These are phyloP conservation scores for Cryphonectria carpinicola DNA, from an alignment of 2,329 filamentous ascomycete species.

Conservation along the genomic window DNA sequence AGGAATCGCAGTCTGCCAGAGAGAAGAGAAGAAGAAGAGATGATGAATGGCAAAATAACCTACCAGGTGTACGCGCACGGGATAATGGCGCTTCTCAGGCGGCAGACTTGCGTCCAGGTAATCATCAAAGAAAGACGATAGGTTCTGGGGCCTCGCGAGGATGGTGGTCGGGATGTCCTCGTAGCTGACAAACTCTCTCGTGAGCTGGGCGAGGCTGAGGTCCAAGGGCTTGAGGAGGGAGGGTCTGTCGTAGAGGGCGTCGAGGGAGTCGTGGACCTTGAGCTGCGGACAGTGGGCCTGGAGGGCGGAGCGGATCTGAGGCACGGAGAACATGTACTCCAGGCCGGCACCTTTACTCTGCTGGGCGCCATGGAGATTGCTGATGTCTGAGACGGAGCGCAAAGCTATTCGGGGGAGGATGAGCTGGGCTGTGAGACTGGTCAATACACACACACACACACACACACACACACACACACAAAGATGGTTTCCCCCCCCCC, in stretches of 20 bases:
- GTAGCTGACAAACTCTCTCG: slow-evolving; percentile 29
- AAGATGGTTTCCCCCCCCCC: too few species aligned
- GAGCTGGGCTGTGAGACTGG: slow-evolving; percentile 39
- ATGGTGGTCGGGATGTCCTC: slow-evolving; percentile 31
- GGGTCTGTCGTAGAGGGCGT: slow-evolving; percentile 41
- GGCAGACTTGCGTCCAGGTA: slow-evolving; percentile 36
- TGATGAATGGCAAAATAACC: not conserved
- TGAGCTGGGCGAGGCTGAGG: slow-evolving; percentile 34
- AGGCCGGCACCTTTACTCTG: slow-evolving; percentile 37
- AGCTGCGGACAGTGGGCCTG: slow-evolving; percentile 42
- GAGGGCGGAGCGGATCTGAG: slow-evolving; percentile 38
- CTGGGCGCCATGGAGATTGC: slow-evolving; percentile 33
- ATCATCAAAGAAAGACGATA: slow-evolving; percentile 33
- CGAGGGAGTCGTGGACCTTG: slow-evolving; percentile 39
- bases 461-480: not conserved
- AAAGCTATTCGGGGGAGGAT: slow-evolving; percentile 43
- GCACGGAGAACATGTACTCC: slow-evolving; percentile 42
- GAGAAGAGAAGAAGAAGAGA: not conserved
- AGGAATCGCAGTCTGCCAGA: too few species aligned
- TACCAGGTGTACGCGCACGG: slow-evolving; percentile 40
- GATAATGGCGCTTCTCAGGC: slow-evolving; percentile 36
- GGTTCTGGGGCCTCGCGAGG: slow-evolving; percentile 32
- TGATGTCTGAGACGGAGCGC: slow-evolving; percentile 39
- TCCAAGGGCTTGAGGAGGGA: slow-evolving; percentile 33
- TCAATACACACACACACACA: slow-evolving; percentile 22